Base-by-base conservation (phyloP, 805 yeast species). In the Candida rishiriensis region DNA sequence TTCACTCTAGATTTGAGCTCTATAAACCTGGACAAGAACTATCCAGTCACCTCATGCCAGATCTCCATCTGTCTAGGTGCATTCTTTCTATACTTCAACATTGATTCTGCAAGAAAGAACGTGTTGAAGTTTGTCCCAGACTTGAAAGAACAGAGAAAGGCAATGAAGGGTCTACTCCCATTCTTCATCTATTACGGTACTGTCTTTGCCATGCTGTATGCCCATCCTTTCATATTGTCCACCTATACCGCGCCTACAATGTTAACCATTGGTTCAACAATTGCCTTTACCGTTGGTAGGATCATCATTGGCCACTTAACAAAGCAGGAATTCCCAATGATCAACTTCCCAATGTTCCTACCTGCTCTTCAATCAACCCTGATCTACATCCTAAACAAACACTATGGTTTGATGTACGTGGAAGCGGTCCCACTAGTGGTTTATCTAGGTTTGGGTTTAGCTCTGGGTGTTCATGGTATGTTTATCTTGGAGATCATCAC, bases 201-300 rank as follows among this genome's bases (percentile, higher is more conserved):
- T 1, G 71, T 83, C 4, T 65, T 75, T 29, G 40, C 72, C 4
- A 66, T 84, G 59, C 60, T 74, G 13, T 56, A 72, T 43, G 59
- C 75, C 16, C 75, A 77, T 60, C 81, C 90, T 8, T 68, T 72
- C 16, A 65, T 79, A 21, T 60, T 87, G 36, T 48, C 62, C 29
- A 52, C 52, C 2, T 66, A 66, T 51, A 72, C 75, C 1, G 63
- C 75, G 41, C 85, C 95, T 30, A 72, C 84, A 52, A 68, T 82
- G 17, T 58, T 85, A 38, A 76, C 90, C 28, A 79, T 86, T 56
- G 95, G 95, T 1, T 72, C 84, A 41, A 75, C 85, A 1, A 66
- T 85, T 52, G 96, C 98, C 1, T 84, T 86, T 57, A 71, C 79
- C 3, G 97, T 91, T n/a, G 97, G 97, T 4, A 78, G 93, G 60